A percentile compares a stretch with the other conserved stretches of the same genome.
Conservation (phyloP, 1,139 yeast genomes). For the Nakaseomyces delphensis region DNA sequence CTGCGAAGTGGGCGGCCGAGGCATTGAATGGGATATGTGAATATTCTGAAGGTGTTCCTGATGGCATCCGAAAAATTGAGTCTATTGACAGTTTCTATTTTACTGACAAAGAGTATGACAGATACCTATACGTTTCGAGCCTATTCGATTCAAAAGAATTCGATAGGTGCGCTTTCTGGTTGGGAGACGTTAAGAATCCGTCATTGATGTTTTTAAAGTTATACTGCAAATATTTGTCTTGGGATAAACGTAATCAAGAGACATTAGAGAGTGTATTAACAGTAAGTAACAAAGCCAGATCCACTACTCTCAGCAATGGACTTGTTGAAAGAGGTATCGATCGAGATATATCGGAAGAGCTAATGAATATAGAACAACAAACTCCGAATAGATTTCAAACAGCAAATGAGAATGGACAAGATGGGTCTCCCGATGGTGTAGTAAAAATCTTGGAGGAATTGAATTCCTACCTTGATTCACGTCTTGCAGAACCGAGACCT, state of each 20-base stretch:
- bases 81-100: conserved; percentile 9
- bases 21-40: conserved; percentile 48
- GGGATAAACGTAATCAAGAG: conserved; percentile 68
- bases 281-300: conserved; percentile 14
- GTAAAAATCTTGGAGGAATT: conserved; percentile 34
- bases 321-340: conserved; percentile 6
- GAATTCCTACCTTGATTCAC: conserved; percentile 33
- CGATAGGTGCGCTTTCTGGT: conserved; percentile 60
- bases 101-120: conserved; percentile 36
- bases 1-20: conserved; percentile 79
- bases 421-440: conserved; percentile 19
- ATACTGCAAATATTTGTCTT: conserved; percentile 61
- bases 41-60: conserved; percentile 14
- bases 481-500: neutral
- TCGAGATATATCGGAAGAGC: conserved; percentile 7
- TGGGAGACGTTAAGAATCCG: conserved; percentile 46
- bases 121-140: conserved; percentile 54
- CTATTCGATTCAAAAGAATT: conserved; percentile 82
- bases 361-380: conserved; percentile 1
- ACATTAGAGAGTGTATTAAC: conserved; percentile 56
- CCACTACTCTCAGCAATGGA: conserved; percentile 3
- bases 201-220: conserved; percentile 55
- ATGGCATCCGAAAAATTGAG: neutral
- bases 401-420: conserved; percentile 12
- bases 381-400: conserved; percentile 5